Evolutionary conservation across 768 basidiomycete genomes (phyloP), one percentile per base, ranked within the genome.

Genomic region (Stropharia rugosoannulata): DNA sequence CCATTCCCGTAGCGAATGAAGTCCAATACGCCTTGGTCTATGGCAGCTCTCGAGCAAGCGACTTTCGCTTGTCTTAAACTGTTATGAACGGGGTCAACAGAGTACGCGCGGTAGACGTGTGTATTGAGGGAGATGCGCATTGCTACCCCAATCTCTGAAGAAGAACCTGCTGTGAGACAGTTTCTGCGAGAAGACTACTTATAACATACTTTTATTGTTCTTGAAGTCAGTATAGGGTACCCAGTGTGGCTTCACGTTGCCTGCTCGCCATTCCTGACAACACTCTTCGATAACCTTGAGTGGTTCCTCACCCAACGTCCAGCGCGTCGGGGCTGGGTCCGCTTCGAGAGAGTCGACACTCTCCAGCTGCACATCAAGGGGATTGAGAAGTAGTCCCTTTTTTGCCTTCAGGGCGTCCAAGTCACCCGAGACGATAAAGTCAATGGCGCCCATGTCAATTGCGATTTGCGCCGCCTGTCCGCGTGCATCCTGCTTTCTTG

Each of bases 1-100:
- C 82, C 83, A 54, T 83, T 80, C 8, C 80, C 80, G 49, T 75
- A 72, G 59, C 73, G 75, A 63, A 89, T 84, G 44, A 80, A 88
- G 3, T 86, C 82, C 4, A 86, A 60, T 6, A 82, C 77, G 25
- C 79, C 83, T 57, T 85, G 75, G 0, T 68, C 65, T 22, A 87
- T 56, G 3, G 88, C 88, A 15, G 70, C 63, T 36, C 71, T 69
- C 5, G 86, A 86, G 62, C 84, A 87, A 0, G 77, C 78, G 1
- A 64, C 64, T 56, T 80, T 79, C 5, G 87, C 87, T 22, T 75
- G 72, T 16, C 58, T 63, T 16, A 65, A 62, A n/a, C 64, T 75
- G 46, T 71, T 67, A 55, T 76, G 80, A 0, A 62, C 67, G 4
- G 81, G 69, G 39, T 78, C 75, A 10, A 80, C 78, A 3, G 85